Percentiles rank a stretch among this genome's conserved stretches.
Conservation (phyloP, 2,329 filamentous ascomycete species). For the Lecanicillium sp. region DNA sequence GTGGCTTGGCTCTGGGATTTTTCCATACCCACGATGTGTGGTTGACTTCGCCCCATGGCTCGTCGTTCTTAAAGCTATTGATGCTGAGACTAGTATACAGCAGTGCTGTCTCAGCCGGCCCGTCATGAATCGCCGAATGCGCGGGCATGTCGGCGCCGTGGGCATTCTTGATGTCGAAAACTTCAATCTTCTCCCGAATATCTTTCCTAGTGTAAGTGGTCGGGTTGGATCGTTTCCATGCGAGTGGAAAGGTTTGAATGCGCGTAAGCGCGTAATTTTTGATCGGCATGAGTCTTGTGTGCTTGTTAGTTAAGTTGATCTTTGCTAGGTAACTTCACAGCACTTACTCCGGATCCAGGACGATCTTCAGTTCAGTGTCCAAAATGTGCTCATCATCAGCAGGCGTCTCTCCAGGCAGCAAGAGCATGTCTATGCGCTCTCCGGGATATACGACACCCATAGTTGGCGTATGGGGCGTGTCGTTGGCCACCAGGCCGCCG, state of each 20-base stretch:
- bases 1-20: slow-evolving; percentile 12
- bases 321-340: background rate
- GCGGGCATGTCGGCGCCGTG: background rate
- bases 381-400: background rate
- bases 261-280: slow-evolving; percentile 18
- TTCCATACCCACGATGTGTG: slow-evolving; percentile 18
- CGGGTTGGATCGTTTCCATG: background rate
- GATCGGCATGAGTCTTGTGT: slow-evolving; percentile 18
- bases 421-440: slow-evolving; percentile 19
- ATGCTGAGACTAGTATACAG: slow-evolving; percentile 19
- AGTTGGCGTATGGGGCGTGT: slow-evolving; percentile 14
- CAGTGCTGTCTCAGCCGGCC: slow-evolving; percentile 15
- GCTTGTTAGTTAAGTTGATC: background rate
- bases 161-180: slow-evolving; percentile 6
- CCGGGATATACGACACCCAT: slow-evolving; percentile 20
- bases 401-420: background rate
- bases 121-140: background rate
- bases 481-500: slow-evolving; percentile 11
- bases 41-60: slow-evolving; percentile 19
- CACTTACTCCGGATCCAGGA: slow-evolving; percentile 12
- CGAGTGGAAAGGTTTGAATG: slow-evolving; percentile 17
- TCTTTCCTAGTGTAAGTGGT: background rate
- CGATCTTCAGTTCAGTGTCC: slow-evolving; percentile 10
- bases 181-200: background rate
- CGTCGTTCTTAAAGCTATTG: slow-evolving; percentile 18